A percentile compares a stretch with the other conserved stretches of the same genome.
phyloP scores from a whole-genome alignment of 2,329 filamentous ascomycete species.

The Domatiomyces catenatus region DNA sequence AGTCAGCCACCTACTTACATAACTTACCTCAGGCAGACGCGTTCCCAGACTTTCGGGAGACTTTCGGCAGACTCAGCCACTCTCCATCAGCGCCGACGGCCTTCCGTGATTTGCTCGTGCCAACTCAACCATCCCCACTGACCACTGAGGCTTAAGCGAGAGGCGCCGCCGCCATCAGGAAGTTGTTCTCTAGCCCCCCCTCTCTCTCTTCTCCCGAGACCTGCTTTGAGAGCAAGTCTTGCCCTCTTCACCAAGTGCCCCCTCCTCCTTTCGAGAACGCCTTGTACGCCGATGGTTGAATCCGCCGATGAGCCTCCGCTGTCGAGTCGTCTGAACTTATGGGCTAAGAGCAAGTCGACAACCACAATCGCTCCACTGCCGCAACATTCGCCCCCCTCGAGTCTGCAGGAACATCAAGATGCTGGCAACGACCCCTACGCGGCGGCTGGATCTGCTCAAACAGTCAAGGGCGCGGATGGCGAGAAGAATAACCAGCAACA shows the following conservation, averaged over 20 bases:
- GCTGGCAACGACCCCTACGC: slow-evolving; percentile 13
- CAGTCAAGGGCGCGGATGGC: slow-evolving; percentile 5
- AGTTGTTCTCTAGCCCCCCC: not conserved
- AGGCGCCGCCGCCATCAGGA: not conserved
- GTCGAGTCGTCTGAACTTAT: slow-evolving; percentile 37
- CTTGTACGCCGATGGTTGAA: slow-evolving; percentile 36
- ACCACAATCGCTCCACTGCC: slow-evolving; percentile 20
- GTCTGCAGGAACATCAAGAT: slow-evolving; percentile 4
- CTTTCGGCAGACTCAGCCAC: not conserved
- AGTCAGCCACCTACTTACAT: not conserved
- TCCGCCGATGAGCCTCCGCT: slow-evolving; percentile 35
- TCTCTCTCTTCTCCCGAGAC: slow-evolving; percentile 3
- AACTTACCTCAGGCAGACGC: not conserved
- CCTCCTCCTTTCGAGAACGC: slow-evolving; percentile 8
- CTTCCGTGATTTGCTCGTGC: not conserved
- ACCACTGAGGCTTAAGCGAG: not conserved
- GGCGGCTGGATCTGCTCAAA: slow-evolving; percentile 9
- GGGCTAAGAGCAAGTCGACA: slow-evolving; percentile 29
- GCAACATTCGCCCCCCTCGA: not conserved
- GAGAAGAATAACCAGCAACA: slow-evolving; percentile 14
- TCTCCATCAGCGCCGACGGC: not conserved
- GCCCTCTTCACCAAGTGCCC: slow-evolving; percentile 6
- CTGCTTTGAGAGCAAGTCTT: slow-evolving; percentile 15
- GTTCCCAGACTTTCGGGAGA: not conserved
- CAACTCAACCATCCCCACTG: not conserved